Percentiles rank a stretch among this genome's conserved stretches.
Evolutionary conservation across 2,329 filamentous ascomycete genomes (phyloP).

Genomic region (Pseudogymnoascus sp.): DNA sequence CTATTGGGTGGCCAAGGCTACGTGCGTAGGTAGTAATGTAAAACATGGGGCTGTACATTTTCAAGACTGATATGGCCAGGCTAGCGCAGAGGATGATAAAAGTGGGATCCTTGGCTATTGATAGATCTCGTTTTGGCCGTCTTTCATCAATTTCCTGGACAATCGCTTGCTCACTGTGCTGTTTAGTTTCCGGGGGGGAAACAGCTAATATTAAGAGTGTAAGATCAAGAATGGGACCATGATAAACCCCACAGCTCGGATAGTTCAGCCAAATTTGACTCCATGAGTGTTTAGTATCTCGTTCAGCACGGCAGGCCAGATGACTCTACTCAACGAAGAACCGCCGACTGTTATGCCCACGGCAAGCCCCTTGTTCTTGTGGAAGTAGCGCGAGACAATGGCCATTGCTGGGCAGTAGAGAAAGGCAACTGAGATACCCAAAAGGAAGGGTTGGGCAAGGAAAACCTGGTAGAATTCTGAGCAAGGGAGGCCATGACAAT

Average conservation of each 20-base stretch:
- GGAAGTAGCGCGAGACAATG: slow-evolving; percentile 15
- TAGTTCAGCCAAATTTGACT: slow-evolving; percentile 25
- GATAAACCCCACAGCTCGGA: slow-evolving; percentile 19
- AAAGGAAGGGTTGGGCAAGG: slow-evolving; percentile 22
- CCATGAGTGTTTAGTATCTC: slow-evolving; percentile 20
- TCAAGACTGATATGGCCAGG: slow-evolving; percentile 16
- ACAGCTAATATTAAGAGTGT: too few species aligned
- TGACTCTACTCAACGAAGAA: slow-evolving; percentile 28
- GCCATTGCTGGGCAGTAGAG: slow-evolving; percentile 21
- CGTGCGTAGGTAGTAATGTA: slow-evolving; percentile 16
- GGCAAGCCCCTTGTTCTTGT: slow-evolving; percentile 15
- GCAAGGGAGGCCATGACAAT: slow-evolving; percentile 27
- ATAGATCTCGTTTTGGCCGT: slow-evolving; percentile 14
- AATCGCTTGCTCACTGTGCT: not conserved
- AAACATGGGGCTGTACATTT: slow-evolving; percentile 17
- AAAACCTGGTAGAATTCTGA: slow-evolving; percentile 28
- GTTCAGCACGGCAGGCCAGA: slow-evolving; percentile 28
- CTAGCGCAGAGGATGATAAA: slow-evolving; percentile 11
- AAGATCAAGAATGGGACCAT: slow-evolving; percentile 17
- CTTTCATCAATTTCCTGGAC: not conserved
- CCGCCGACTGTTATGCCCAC: slow-evolving; percentile 23
- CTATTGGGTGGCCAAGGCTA: slow-evolving; percentile 10
- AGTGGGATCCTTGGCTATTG: slow-evolving; percentile 12
- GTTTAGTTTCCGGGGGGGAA: not conserved
- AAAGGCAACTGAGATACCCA: slow-evolving; percentile 19